These are phyloP conservation scores for Dactylellina haptotyla DNA, from an alignment of 2,329 filamentous ascomycete genomes.

Conservation along the genomic window DNA sequence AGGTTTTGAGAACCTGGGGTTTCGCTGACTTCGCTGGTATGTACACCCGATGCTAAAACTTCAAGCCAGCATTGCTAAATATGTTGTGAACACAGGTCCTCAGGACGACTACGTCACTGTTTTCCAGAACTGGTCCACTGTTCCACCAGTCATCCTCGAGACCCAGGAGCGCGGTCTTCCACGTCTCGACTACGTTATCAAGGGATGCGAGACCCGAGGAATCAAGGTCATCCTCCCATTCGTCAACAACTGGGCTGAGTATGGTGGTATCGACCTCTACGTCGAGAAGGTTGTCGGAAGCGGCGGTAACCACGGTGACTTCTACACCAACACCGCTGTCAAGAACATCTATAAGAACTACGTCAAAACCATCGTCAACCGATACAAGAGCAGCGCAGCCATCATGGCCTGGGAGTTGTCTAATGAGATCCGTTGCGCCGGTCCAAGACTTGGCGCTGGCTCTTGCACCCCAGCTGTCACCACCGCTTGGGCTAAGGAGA, in stretches of 20 bases:
- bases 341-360: slow-evolving; percentile 73
- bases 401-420: slow-evolving; percentile 75
- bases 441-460: slow-evolving; percentile 62
- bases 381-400: slow-evolving; percentile 69
- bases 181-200: slow-evolving; percentile 73
- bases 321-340: slow-evolving; percentile 68
- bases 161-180: slow-evolving; percentile 64
- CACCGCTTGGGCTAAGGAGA: slow-evolving; percentile 67
- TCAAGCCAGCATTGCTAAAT: slow-evolving; percentile 20
- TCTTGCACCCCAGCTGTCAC: slow-evolving; percentile 63
- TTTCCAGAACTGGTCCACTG: slow-evolving; percentile 51
- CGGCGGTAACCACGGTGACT: slow-evolving; percentile 64
- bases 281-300: slow-evolving; percentile 65
- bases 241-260: slow-evolving; percentile 77
- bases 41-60: neutral
- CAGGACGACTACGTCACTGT: slow-evolving; percentile 52
- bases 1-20: slow-evolving; percentile 71
- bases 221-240: slow-evolving; percentile 74
- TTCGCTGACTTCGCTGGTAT: slow-evolving; percentile 67
- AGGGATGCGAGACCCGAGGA: slow-evolving; percentile 69
- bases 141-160: slow-evolving; percentile 40
- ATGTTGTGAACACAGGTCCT: slow-evolving; percentile 12
- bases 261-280: slow-evolving; percentile 68
- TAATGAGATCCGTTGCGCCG: slow-evolving; percentile 71
- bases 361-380: slow-evolving; percentile 69